Evolutionary conservation across 495 filamentous ascomycete species (phyloP).

Genomic region (Xylaria longipes): DNA sequence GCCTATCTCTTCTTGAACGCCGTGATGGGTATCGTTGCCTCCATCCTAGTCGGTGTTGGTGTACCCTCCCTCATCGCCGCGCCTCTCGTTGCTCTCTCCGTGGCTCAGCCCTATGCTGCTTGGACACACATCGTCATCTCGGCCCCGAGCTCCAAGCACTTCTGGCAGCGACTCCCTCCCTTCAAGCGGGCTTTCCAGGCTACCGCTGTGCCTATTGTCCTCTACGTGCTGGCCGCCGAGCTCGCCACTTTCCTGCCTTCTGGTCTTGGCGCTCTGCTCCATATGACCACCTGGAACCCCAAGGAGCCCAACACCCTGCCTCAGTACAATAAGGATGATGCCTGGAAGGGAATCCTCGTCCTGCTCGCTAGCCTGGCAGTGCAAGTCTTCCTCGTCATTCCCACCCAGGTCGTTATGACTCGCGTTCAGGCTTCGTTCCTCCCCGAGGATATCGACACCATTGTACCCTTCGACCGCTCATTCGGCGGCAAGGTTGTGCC

Average conservation of each 20-base stretch:
- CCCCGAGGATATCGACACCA: constrained; percentile 53
- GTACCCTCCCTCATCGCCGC: constrained; percentile 41
- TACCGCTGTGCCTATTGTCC: constrained; percentile 47
- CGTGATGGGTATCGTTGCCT: constrained; percentile 28
- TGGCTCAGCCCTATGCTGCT: constrained; percentile 47
- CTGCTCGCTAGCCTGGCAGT: constrained; percentile 35
- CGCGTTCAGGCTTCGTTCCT: constrained; percentile 60
- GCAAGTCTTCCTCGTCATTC: constrained; percentile 47
- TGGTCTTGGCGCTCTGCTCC: constrained; percentile 38
- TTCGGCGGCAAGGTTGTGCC: constrained; percentile 58
- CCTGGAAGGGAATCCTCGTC: constrained; percentile 45
- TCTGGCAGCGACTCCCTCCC: constrained; percentile 53
- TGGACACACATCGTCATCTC: constrained; percentile 57
- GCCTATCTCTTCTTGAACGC: constrained; percentile 34
- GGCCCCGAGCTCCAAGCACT: constrained; percentile 41
- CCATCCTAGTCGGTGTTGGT: constrained; percentile 32
- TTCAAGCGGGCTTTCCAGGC: constrained; percentile 51
- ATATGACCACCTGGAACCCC: constrained; percentile 37
- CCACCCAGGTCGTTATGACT: constrained; percentile 49
- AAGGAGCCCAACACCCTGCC: constrained; percentile 29
- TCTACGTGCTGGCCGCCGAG: constrained; percentile 42
- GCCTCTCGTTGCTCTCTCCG: constrained; percentile 42
- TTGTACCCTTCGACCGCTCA: constrained; percentile 59
- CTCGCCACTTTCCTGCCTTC: constrained; percentile 34
- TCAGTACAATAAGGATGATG: constrained; percentile 31